Evolutionary conservation across 148 eudicot genomes (phyloP).

Genomic region (Rhododendron griersonianum): DNA sequence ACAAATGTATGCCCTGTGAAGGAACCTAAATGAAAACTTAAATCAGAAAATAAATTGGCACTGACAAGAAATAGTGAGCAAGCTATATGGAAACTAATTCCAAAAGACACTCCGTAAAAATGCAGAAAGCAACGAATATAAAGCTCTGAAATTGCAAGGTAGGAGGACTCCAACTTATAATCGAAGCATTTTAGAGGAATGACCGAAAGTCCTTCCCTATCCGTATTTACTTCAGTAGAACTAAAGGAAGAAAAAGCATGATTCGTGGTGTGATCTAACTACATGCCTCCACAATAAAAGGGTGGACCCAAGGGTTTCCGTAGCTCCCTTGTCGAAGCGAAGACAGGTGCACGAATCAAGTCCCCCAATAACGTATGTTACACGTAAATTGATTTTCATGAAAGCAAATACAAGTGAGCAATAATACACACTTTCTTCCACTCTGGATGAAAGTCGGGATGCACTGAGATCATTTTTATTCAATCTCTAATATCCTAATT

Average conservation of each 20-base stretch:
- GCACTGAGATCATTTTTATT: background rate
- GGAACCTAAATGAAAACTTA: background rate
- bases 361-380: no score
- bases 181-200: background rate
- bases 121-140: background rate
- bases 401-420: background rate
- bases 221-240: background rate
- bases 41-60: background rate
- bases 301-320: background rate
- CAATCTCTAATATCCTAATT: background rate
- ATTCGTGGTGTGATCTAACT: background rate
- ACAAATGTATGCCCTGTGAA: background rate
- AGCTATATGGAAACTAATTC: background rate
- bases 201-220: background rate
- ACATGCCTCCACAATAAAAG: no score
- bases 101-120: background rate
- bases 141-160: background rate
- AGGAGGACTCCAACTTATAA: background rate
- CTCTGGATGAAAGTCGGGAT: background rate
- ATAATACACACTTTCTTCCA: background rate
- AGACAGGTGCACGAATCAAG: background rate
- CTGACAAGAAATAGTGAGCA: background rate
- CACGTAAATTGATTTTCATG: background rate
- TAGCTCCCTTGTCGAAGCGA: background rate
- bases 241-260: background rate